phyloP scores from a whole-genome alignment of 306 rosid genomes.

The Parietaria judaica region DNA sequence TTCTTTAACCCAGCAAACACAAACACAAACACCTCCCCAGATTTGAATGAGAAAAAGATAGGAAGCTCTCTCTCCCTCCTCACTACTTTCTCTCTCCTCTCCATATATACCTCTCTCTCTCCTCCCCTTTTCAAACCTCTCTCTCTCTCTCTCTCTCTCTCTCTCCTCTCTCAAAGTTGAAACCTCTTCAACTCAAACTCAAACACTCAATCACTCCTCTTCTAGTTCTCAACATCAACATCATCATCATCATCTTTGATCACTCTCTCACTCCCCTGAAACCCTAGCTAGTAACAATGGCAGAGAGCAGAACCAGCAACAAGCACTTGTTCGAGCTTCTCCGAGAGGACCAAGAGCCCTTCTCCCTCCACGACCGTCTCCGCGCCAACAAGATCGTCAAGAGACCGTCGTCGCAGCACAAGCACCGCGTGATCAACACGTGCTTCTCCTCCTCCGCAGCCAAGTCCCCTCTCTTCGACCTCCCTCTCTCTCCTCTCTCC shows the following conservation, averaged over 20 bases:
- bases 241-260: too few species aligned
- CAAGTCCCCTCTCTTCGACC: constrained; percentile 64
- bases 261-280: too few species aligned
- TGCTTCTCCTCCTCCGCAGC: constrained; percentile 46
- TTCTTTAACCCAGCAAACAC: constrained; percentile 21
- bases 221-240: too few species aligned
- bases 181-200: constrained; percentile 26
- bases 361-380: constrained; percentile 26
- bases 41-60: constrained; percentile 42
- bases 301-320: constrained; percentile 16
- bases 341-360: constrained; percentile 44
- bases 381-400: constrained; percentile 18
- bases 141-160: constrained; percentile 2
- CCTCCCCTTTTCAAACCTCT: constrained; percentile 7
- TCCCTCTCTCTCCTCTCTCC: constrained; percentile 30
- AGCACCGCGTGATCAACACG: constrained; percentile 50
- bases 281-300: not conserved
- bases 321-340: constrained; percentile 34
- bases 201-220: not conserved
- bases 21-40: constrained; percentile 8
- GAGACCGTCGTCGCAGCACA: constrained; percentile 9
- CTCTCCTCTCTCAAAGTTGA: constrained; percentile 14
- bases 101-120: constrained; percentile 6
- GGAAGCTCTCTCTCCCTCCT: constrained; percentile 42
- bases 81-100: constrained; percentile 10